Base-by-base conservation (phyloP, 495 filamentous ascomycete species). In the Hypoxylon rickii region DNA sequence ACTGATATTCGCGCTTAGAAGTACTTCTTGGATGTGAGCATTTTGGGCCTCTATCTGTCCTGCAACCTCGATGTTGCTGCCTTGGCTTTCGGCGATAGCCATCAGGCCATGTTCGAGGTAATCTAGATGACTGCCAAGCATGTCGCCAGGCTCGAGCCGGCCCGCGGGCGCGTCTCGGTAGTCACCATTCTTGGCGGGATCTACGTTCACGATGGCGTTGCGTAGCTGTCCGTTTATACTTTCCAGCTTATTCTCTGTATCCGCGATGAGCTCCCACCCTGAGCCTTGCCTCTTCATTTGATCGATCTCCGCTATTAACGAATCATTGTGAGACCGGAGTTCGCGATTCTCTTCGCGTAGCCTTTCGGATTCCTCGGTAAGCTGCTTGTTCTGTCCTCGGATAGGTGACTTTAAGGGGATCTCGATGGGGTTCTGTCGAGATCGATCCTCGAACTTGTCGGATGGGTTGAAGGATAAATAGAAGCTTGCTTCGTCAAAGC, bases 401-500 rank as follows among this genome's bases (percentile, higher is more conserved):
- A 73, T 67, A 16, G 77, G 70, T 33, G 75, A 73, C 61, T 77
- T 76, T 51, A 74, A 48, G 17, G 76, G 73, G 20, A 79, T 73
- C 40, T 74, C 75, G 40, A 79, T 71, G 11, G 69, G 57, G 40
- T 70, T 70, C 36, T 71, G 73, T 36, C 51, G 64, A 29, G 54
- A 41, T 17, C 64, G 64, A 22, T 49, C 63, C 8, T 69, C 39
- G 43, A 73, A 68, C 20, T 66, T 84, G 46, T 89, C 82, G 33
- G 86, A 66, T 46, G 85, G 79, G 53, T 95, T 89, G 1, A 87
- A 79, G 1, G 83, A 79, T 43, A 81, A 79, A 62, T 96, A 96
- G 22, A 92, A 76, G 66, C 85, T 92, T 52, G 86, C 79, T 51
- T 95, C 89, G 58, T 95, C 89, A 61, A 93, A 94, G 10, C 82